Evolutionary conservation across 345 rosid genomes (phyloP), one percentile per base, ranked within the genome.

Genomic region (Laguncularia racemosa): DNA sequence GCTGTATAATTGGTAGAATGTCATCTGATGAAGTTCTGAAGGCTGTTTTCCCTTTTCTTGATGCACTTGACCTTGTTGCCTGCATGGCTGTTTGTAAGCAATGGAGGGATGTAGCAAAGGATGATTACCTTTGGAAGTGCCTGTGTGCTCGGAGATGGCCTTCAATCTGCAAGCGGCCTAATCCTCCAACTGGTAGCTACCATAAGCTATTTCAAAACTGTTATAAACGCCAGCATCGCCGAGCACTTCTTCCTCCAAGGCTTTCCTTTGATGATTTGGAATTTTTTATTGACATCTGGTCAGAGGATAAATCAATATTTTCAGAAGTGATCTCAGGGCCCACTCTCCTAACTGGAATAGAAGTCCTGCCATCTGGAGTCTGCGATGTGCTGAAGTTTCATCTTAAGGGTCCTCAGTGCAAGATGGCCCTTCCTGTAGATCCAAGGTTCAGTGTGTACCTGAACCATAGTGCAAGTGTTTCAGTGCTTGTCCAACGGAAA

Each of bases 121-220:
- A 93, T 38, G 99, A 93, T 70, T 93, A 82, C 72, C 74, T 86
- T n/a, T 93, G 99, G 99, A 93, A 85, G 77, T 82, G 89, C 23
- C 61, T 76, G 15, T 89, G 99, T 65, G 83, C 85, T 16, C 85
- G 76, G 78, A 79, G 76, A 76, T 93, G 99, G 99, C 99, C 97
- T 64, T 89, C 96, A 0, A 63, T 84, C 70, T 85, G 95, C 81
- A 89, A 84, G 76, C 81, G 79, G 15, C 74, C 78, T 5, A 75
- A 20, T 59, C 91, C 95, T 18, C 92, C 83, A 13, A 73, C 87
- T 4, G 66, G 56, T 14, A 81, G 91, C 18, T 89, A 89, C 71
- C 76, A 75, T 78, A 84, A 76, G 71, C 74, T 93, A 17, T 89
- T 77, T 58, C 85, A 79, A 50, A 81, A 63, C 49, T 89, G 85